These are phyloP conservation scores for Helichrysum umbraculigerum DNA, from an alignment of 129 eudicot genomes.

Conservation along the genomic window DNA sequence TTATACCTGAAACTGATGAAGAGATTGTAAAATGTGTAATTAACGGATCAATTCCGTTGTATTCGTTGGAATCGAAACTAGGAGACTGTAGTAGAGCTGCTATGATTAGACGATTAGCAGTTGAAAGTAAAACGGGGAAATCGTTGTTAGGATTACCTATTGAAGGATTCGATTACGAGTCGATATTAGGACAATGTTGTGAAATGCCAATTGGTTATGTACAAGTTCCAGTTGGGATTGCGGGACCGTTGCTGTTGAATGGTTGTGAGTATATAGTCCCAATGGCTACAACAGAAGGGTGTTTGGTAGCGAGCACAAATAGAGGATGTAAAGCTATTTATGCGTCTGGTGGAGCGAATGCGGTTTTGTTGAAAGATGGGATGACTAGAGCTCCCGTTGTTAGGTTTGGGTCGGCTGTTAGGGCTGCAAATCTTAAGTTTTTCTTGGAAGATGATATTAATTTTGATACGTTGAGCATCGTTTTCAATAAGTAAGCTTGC, in stretches of 20 bases:
- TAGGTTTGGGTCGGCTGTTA: slow-evolving; percentile 40
- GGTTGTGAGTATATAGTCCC: slow-evolving; percentile 50
- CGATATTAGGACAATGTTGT: slow-evolving; percentile 54
- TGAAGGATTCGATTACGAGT: slow-evolving; percentile 47
- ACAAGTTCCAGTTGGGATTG: slow-evolving; percentile 52
- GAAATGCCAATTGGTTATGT: slow-evolving; percentile 58
- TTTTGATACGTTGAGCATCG: slow-evolving; percentile 45
- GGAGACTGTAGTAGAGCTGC: slow-evolving; percentile 48
- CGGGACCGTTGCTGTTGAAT: slow-evolving; percentile 53
- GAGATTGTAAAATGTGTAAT: slow-evolving; percentile 39
- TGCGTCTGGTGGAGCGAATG: slow-evolving; percentile 50
- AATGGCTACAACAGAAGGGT: slow-evolving; percentile 58
- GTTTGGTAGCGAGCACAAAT: slow-evolving; percentile 59
- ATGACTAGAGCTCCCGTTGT: slow-evolving; percentile 61
- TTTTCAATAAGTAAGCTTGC: slow-evolving; percentile 42
- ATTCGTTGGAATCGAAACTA: slow-evolving; percentile 39
- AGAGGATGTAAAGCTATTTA: slow-evolving; percentile 54
- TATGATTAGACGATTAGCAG: slow-evolving; percentile 45
- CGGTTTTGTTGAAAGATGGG: slow-evolving; percentile 50
- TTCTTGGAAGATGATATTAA: slow-evolving; percentile 51
- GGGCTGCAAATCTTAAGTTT: slow-evolving; percentile 45
- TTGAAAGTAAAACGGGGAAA: slow-evolving; percentile 39
- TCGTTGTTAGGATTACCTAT: slow-evolving; percentile 37
- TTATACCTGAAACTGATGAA: slow-evolving; percentile 30
- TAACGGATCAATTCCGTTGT: slow-evolving; percentile 38